Conservation (phyloP, 495 filamentous ascomycete genomes). For the Aspergillus sparsus region DNA sequence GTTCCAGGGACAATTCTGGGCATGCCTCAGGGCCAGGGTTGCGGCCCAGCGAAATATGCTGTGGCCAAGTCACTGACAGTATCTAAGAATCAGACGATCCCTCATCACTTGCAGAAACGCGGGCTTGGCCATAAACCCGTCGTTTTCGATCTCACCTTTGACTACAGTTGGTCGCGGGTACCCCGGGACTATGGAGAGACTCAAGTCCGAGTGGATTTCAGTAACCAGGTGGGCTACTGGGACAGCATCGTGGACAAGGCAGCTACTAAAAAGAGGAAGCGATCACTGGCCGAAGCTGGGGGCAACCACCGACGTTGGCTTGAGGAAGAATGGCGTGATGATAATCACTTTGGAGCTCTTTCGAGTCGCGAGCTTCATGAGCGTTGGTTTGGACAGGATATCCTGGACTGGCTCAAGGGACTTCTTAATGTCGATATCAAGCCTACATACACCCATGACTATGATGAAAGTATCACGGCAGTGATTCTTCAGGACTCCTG, state of each 20-base stretch:
- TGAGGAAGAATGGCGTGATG: constrained; percentile 14
- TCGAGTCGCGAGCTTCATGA: constrained; percentile 1
- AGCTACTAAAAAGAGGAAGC: constrained; percentile 8
- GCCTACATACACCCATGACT: too few relatives aligned
- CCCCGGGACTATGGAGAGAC: constrained; percentile 11
- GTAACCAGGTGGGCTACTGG: constrained; percentile 15
- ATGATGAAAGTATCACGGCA: too few relatives aligned
- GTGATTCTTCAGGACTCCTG: too few relatives aligned
- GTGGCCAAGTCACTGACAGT: background rate
- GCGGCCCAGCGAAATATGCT: constrained; percentile 8
- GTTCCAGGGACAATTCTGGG: constrained; percentile 13
- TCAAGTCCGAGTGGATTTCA: constrained; percentile 15
- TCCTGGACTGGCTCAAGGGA: too few relatives aligned
- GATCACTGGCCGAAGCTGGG: background rate
- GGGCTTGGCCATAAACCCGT: background rate
- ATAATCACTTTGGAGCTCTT: constrained; percentile 3
- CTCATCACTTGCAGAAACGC: constrained; percentile 3
- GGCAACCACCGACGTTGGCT: constrained; percentile 8
- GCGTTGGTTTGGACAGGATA: constrained; percentile 8
- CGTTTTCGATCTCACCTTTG: constrained; percentile 9
- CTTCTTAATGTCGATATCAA: too few relatives aligned
- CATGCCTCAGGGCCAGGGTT: constrained; percentile 12
- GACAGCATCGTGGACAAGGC: constrained; percentile 4
- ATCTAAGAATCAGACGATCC: constrained; percentile 9
- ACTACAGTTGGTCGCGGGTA: constrained; percentile 12